Percentiles rank a stretch among this genome's conserved stretches.
These are phyloP conservation scores for Trichomonascaceae sp. DNA, from an alignment of 1,139 yeast genomes.

Conservation along the genomic window DNA sequence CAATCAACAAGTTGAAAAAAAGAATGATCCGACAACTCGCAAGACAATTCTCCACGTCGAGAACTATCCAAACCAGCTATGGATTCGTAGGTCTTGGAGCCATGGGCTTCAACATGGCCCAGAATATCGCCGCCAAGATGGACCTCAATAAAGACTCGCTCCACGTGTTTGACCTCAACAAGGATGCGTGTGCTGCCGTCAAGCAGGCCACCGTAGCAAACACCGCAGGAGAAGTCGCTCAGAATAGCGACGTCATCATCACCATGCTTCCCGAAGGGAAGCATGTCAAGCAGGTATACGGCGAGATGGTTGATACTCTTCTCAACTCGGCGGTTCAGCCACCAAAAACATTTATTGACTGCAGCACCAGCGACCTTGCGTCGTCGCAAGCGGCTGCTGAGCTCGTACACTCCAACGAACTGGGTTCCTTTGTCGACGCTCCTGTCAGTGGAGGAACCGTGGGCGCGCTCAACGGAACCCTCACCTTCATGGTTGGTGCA, in stretches of 20 bases:
- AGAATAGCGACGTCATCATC: conserved; percentile 25
- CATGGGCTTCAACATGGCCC: conserved; percentile 51
- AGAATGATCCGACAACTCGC: no score
- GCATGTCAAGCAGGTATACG: conserved; percentile 36
- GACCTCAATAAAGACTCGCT: conserved; percentile 29
- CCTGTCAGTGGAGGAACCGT: conserved; percentile 53
- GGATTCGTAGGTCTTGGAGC: conserved; percentile 50
- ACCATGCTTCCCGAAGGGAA: conserved; percentile 52
- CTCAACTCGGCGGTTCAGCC: not conserved
- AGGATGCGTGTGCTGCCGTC: conserved; percentile 21
- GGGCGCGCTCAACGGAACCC: conserved; percentile 44
- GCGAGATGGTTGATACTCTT: conserved; percentile 24
- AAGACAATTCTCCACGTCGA: conserved; percentile 9
- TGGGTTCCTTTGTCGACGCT: conserved; percentile 37
- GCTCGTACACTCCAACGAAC: conserved; percentile 9
- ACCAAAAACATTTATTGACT: conserved; percentile 29
- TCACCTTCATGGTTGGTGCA: conserved; percentile 44
- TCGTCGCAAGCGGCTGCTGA: conserved; percentile 31
- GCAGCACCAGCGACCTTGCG: conserved; percentile 43
- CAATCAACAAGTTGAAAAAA: no score
- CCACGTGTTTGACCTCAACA: conserved; percentile 34
- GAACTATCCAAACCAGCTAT: conserved; percentile 9
- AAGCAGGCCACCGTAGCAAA: conserved; percentile 12
- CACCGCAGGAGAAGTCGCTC: conserved; percentile 30
- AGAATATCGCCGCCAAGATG: conserved; percentile 35